These are phyloP conservation scores for Xylaria palmicola DNA, from an alignment of 495 filamentous ascomycete species.

Conservation along the genomic window DNA sequence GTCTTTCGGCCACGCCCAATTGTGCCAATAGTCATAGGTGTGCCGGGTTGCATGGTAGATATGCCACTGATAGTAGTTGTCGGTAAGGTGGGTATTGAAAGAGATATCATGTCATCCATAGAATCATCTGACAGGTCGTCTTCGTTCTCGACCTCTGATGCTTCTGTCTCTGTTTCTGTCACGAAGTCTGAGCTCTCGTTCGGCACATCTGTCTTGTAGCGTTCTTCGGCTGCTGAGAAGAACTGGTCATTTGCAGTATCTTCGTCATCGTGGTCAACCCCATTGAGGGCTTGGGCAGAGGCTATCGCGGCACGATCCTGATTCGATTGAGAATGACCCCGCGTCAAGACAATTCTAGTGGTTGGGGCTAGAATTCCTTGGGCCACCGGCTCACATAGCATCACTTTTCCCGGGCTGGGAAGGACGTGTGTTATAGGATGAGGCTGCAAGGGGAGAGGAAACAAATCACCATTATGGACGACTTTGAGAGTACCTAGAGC, in stretches of 20 bases:
- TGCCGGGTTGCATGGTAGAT: slow-evolving; percentile 69
- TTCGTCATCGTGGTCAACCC: slow-evolving; percentile 66
- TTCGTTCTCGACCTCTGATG: slow-evolving; percentile 59
- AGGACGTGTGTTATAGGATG: slow-evolving; percentile 87
- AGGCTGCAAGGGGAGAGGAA: slow-evolving; percentile 78
- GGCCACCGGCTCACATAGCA: slow-evolving; percentile 72
- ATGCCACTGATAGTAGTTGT: slow-evolving; percentile 64
- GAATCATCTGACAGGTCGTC: slow-evolving; percentile 74
- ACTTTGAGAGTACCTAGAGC: slow-evolving; percentile 69
- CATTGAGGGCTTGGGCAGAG: slow-evolving; percentile 49
- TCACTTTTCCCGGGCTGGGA: slow-evolving; percentile 76
- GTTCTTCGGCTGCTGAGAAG: slow-evolving; percentile 81
- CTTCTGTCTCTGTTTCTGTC: slow-evolving; percentile 59
- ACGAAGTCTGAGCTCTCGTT: slow-evolving; percentile 43
- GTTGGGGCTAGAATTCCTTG: slow-evolving; percentile 75
- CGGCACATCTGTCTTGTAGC: slow-evolving; percentile 41
- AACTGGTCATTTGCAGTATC: slow-evolving; percentile 87
- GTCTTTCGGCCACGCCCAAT: slow-evolving; percentile 49
- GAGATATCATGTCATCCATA: slow-evolving; percentile 77
- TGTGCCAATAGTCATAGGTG: slow-evolving; percentile 60
- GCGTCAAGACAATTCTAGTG: slow-evolving; percentile 67
- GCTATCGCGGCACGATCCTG: slow-evolving; percentile 32
- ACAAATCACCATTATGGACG: slow-evolving; percentile 78
- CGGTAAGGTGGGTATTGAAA: slow-evolving; percentile 74
- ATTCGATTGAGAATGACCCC: slow-evolving; percentile 51